phyloP scores from a whole-genome alignment of 495 filamentous ascomycete genomes.

The Penicillium goetzii region DNA sequence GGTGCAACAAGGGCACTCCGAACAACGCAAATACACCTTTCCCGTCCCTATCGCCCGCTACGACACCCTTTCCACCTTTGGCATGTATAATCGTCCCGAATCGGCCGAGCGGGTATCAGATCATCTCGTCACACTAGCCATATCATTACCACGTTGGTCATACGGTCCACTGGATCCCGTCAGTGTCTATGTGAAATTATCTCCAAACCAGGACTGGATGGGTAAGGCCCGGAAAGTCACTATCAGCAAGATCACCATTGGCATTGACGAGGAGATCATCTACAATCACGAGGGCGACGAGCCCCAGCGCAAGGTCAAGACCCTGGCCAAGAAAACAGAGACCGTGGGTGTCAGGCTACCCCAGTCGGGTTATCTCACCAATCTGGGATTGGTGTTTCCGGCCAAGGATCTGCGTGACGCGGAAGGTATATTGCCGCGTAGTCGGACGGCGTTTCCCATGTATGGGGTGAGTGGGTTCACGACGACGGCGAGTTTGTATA shows the following conservation, averaged over 20 bases:
- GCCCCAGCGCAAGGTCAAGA: slow-evolving; percentile 86
- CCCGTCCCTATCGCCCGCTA: slow-evolving; percentile 90
- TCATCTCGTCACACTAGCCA: slow-evolving; percentile 88
- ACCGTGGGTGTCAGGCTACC: slow-evolving; percentile 79
- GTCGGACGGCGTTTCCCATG: slow-evolving; percentile 84
- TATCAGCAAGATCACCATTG: slow-evolving; percentile 89
- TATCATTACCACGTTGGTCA: slow-evolving; percentile 91
- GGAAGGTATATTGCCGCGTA: slow-evolving; percentile 85
- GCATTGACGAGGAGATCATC: slow-evolving; percentile 95
- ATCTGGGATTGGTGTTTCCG: slow-evolving; percentile 88
- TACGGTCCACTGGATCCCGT: slow-evolving; percentile 96
- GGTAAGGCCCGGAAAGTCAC: slow-evolving; percentile 88
- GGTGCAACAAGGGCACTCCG: slow-evolving; percentile 84
- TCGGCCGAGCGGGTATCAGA: slow-evolving; percentile 81
- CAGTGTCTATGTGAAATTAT: slow-evolving; percentile 89
- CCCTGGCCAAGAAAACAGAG: slow-evolving; percentile 81
- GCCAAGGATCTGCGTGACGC: slow-evolving; percentile 85
- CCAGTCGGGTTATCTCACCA: slow-evolving; percentile 85
- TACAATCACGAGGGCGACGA: slow-evolving; percentile 99
- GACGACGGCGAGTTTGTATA: slow-evolving; percentile 91
- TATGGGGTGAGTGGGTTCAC: slow-evolving; percentile 90
- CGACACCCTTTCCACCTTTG: slow-evolving; percentile 96
- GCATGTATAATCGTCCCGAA: slow-evolving; percentile 98
- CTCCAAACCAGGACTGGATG: slow-evolving; percentile 90
- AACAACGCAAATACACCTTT: slow-evolving; percentile 88